Percentiles rank a stretch among this genome's conserved stretches.
These are phyloP conservation scores for Taphrina flavorubra DNA, from an alignment of 1,139 yeast genomes.

Conservation along the genomic window DNA sequence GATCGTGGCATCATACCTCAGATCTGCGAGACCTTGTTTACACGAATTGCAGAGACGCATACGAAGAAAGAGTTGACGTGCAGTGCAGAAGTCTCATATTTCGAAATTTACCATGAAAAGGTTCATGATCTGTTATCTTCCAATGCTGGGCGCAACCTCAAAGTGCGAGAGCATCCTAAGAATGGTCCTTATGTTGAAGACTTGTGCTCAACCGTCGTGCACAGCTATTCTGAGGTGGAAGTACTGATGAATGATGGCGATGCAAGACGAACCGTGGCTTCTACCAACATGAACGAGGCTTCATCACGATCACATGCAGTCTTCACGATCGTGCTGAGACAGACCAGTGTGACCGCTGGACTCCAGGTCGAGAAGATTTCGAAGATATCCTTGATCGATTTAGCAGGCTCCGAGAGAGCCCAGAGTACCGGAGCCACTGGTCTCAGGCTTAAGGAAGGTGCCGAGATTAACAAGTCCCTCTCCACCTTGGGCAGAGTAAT, in stretches of 20 bases:
- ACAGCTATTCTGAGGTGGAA: conserved; percentile 44
- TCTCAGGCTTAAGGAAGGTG: conserved; percentile 72
- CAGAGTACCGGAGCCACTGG: conserved; percentile 68
- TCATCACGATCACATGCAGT: conserved; percentile 83
- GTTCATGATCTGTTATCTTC: conserved; percentile 62
- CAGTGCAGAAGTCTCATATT: conserved; percentile 22
- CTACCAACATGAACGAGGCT: conserved; percentile 70
- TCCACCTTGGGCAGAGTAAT: conserved; percentile 79
- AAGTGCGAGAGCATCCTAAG: conserved; percentile 62
- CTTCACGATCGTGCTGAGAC: conserved; percentile 65
- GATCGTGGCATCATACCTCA: conserved; percentile 69
- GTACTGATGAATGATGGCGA: conserved; percentile 47
- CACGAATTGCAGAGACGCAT: conserved; percentile 54
- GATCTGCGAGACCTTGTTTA: conserved; percentile 62
- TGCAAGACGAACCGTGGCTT: conserved; percentile 66
- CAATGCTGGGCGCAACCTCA: conserved; percentile 51
- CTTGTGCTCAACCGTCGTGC: conserved; percentile 48
- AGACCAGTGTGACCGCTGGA: conserved; percentile 47
- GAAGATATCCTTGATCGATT: conserved; percentile 70
- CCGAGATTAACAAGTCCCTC: conserved; percentile 73
- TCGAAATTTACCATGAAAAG: conserved; percentile 74
- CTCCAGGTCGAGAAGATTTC: conserved; percentile 59
- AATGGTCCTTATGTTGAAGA: conserved; percentile 68
- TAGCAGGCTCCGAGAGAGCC: conserved; percentile 82
- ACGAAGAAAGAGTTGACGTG: conserved; percentile 47